Evolutionary conservation across 1,139 yeast species (phyloP), one percentile per base, ranked within the genome.

Genomic region (Kluyveromyces sp.): DNA sequence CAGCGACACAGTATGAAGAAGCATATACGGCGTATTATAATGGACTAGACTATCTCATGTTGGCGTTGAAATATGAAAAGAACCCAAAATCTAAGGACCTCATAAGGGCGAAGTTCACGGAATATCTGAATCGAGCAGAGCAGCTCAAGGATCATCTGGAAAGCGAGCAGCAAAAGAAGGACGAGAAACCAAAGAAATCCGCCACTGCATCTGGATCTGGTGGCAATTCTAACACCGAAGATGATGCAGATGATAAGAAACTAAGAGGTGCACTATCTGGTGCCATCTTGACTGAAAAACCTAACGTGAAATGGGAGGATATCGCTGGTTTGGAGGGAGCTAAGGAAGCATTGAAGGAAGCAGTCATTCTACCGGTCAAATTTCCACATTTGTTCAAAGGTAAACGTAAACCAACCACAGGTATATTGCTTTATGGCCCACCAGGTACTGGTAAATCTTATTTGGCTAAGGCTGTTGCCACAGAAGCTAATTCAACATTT

Each of bases 371-470:
- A 48, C 98, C 98, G 2, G 95, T 88, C 25, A 83, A 80, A 63
- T 89, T 92, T 62, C 98, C 98, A 1, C 97, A 92, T 56, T 68
- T 92, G 48, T 92, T 92, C 67, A 86, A 83, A 9, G 98, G 98
- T 1, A 88, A 87, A 60, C 77, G 99, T 49, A 86, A 86, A 60
- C 98, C 99, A 1, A 81, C 94, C 2, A 73, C 86, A 4, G 99
- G 99, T 36, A 92, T 94, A 41, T 68, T 94, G 41, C 70, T 94
- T 33, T 94, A 88, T 63, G 99, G 98, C 0, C 98, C 98, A 12
- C 99, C 98, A 2, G 99, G 98, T 58, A 94, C 99, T 0, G 99
- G 98, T 71, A 94, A 94, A 61, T 89, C 97, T 1, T 92, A 82
- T 63, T 70, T 94, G 47, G 98, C 98, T 13, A 92, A 92, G 60